Conservation (phyloP, 768 basidiomycete species). For the Tulasnella sp. region DNA sequence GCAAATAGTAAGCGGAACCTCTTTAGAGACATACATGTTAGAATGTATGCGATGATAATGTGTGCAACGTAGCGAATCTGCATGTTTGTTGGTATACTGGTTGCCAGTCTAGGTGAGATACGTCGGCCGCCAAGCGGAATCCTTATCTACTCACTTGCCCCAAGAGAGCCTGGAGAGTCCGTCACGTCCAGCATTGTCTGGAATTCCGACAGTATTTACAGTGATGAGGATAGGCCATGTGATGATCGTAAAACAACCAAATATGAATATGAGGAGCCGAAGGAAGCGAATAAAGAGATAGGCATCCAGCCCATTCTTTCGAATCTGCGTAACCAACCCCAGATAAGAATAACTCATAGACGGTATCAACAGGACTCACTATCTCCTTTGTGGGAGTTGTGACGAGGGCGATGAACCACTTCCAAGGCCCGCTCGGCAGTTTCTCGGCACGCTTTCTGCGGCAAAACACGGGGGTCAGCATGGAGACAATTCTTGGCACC, state of each 20-base stretch:
- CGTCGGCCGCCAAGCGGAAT: conserved; percentile 41
- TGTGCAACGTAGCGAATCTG: conserved; percentile 72
- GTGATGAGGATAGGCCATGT: conserved; percentile 64
- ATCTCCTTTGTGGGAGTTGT: conserved; percentile 46
- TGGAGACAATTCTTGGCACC: neutral
- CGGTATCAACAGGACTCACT: conserved; percentile 37
- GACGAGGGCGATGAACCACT: conserved; percentile 51
- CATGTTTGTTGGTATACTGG: conserved; percentile 44
- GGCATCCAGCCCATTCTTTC: conserved; percentile 65
- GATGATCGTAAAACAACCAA: conserved; percentile 58
- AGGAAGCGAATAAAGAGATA: conserved; percentile 53
- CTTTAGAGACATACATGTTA: conserved; percentile 45
- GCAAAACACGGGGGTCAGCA: conserved; percentile 6
- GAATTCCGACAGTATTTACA: conserved; percentile 49
- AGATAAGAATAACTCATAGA: neutral
- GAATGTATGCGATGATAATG: conserved; percentile 67
- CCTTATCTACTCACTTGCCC: conserved; percentile 46
- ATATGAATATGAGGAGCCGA: conserved; percentile 59
- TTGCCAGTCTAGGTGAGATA: conserved; percentile 39
- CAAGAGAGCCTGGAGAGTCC: conserved; percentile 48
- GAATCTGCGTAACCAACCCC: conserved; percentile 41
- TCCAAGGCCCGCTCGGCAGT: conserved; percentile 41
- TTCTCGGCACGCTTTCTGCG: conserved; percentile 38
- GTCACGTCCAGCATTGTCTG: conserved; percentile 34
- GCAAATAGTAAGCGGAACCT: conserved; percentile 23